Conservation (phyloP, 1,139 yeast species). For the Kodamaea arcana region DNA sequence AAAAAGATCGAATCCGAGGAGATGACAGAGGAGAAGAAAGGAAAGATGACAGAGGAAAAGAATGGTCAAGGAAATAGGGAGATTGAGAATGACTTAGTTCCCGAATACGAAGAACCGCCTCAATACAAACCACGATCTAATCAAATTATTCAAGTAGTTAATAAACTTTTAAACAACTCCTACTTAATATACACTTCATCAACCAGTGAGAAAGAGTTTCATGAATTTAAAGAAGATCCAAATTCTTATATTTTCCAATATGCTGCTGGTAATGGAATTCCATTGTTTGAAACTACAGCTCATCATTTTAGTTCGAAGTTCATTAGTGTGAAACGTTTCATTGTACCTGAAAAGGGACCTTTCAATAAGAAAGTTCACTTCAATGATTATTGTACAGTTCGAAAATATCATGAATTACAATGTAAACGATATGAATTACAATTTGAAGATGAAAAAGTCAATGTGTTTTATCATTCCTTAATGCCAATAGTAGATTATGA, state of each 20-base stretch:
- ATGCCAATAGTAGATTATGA: slow-evolving; percentile 9
- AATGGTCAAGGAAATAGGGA: too few species aligned
- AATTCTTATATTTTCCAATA: not conserved
- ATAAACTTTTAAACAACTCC: not conserved
- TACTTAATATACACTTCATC: not conserved
- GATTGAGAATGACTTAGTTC: not conserved
- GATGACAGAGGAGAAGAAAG: too few species aligned
- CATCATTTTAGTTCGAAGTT: not conserved
- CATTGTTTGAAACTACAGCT: not conserved
- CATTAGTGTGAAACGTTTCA: not conserved
- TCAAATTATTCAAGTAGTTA: not conserved
- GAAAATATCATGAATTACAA: not conserved
- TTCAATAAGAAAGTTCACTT: not conserved
- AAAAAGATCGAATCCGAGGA: too few species aligned
- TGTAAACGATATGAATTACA: not conserved
- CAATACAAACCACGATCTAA: not conserved
- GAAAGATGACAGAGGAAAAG: too few species aligned
- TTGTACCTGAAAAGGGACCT: not conserved
- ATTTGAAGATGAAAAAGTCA: not conserved
- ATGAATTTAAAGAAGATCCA: not conserved
- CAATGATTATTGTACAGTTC: not conserved
- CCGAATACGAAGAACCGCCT: not conserved
- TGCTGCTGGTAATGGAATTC: not conserved
- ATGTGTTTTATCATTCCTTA: slow-evolving; percentile 6
- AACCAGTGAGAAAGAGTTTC: not conserved